These are phyloP conservation scores for Carnegiea gigantea DNA, from an alignment of 179 eudicot species.

Conservation along the genomic window DNA sequence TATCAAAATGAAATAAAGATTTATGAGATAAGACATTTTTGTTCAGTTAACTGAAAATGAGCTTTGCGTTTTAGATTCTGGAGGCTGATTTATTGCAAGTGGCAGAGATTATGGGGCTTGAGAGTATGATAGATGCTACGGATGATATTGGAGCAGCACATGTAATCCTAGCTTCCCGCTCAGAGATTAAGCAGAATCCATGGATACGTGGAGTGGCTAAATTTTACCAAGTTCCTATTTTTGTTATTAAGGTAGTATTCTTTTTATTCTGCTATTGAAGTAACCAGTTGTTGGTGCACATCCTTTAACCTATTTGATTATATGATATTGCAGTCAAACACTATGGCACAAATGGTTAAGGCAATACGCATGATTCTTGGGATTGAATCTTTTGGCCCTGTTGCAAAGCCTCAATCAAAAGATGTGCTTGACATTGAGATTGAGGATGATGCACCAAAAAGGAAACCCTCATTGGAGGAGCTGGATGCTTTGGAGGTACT, in stretches of 20 bases:
- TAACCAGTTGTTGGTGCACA: not conserved
- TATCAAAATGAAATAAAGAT: not conserved
- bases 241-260: conserved; percentile 71
- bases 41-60: conserved; percentile 2
- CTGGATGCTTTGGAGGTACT: conserved; percentile 99
- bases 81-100: conserved; percentile 90
- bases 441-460: conserved; percentile 79
- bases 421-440: conserved; percentile 60
- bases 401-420: conserved; percentile 40
- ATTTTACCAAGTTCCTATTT: conserved; percentile 85
- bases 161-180: conserved; percentile 73
- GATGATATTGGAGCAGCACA: conserved; percentile 82
- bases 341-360: conserved; percentile 98
- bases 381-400: conserved; percentile 47
- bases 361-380: conserved; percentile 88
- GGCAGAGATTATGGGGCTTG: conserved; percentile 86
- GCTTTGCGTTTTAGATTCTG: conserved; percentile 47
- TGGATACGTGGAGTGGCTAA: conserved; percentile 96
- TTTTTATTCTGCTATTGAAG: not conserved
- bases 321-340: conserved; percentile 62
- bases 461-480: conserved; percentile 93
- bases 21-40: not conserved
- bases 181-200: conserved; percentile 83
- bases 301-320: conserved; percentile 8
- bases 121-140: conserved; percentile 64